phyloP scores from a whole-genome alignment of 2,329 filamentous ascomycete genomes.

The Elsinoe arachidis region DNA sequence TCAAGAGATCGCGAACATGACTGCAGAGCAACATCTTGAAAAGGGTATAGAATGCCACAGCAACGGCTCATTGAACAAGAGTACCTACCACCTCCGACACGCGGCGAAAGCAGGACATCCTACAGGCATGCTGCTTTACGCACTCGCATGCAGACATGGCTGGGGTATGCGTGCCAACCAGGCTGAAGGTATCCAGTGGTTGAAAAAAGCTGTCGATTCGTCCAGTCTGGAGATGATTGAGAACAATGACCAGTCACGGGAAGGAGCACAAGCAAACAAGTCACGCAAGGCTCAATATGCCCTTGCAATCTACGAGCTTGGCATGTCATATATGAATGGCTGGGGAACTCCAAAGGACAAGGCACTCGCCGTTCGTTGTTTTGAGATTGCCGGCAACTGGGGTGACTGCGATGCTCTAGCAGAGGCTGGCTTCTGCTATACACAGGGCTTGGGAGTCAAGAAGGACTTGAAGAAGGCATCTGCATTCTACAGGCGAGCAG shows the following conservation, averaged over 20 bases:
- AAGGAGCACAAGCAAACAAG: slow-evolving; percentile 54
- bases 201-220: slow-evolving; percentile 80
- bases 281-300: slow-evolving; percentile 88
- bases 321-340: slow-evolving; percentile 94
- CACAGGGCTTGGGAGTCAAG: slow-evolving; percentile 85
- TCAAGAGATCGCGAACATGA: slow-evolving; percentile 50
- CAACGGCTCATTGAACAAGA: slow-evolving; percentile 78
- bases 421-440: slow-evolving; percentile 94
- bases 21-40: slow-evolving; percentile 77
- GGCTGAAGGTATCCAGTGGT: slow-evolving; percentile 81
- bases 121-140: slow-evolving; percentile 93
- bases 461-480: slow-evolving; percentile 94
- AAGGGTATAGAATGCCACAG: slow-evolving; percentile 89
- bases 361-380: slow-evolving; percentile 75
- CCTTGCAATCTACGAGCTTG: slow-evolving; percentile 89
- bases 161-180: slow-evolving; percentile 97
- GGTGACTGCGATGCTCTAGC: slow-evolving; percentile 89
- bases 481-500: slow-evolving; percentile 80
- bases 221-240: slow-evolving; percentile 76
- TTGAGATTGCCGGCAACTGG: slow-evolving; percentile 93
- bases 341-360: slow-evolving; percentile 97
- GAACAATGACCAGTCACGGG: slow-evolving; percentile 50
- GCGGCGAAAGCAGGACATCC: slow-evolving; percentile 79
- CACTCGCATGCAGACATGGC: slow-evolving; percentile 86
- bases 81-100: slow-evolving; percentile 87